Evolutionary conservation across 129 eudicot species (phyloP).

Genomic region (Daucus carota): DH1_v3.0 NC_030383.2:9372501-9373000

Average conservation of each 20-base stretch:
- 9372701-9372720: not conserved
- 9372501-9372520: constrained; percentile 38
- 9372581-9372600: constrained; percentile 42
- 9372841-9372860: not conserved
- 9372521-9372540: constrained; percentile 39
- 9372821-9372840: not conserved
- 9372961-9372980: too few species aligned
- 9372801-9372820: too few species aligned
- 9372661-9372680: constrained; percentile 58
- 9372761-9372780: too few species aligned
- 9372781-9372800: too few species aligned
- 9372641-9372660: constrained; percentile 39
- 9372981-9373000: too few species aligned
- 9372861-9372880: not conserved
- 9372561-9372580: constrained; percentile 34
- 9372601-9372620: constrained; percentile 36
- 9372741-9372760: not conserved
- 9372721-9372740: not conserved
- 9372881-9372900: too few species aligned
- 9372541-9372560: constrained; percentile 46
- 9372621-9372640: constrained; percentile 41
- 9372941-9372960: too few species aligned
- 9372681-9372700: constrained; percentile 32
- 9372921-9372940: not conserved
- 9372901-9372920: not conserved